These are phyloP conservation scores for Strobilomyces confusus DNA, from an alignment of 768 basidiomycete genomes.

Conservation along the genomic window DNA sequence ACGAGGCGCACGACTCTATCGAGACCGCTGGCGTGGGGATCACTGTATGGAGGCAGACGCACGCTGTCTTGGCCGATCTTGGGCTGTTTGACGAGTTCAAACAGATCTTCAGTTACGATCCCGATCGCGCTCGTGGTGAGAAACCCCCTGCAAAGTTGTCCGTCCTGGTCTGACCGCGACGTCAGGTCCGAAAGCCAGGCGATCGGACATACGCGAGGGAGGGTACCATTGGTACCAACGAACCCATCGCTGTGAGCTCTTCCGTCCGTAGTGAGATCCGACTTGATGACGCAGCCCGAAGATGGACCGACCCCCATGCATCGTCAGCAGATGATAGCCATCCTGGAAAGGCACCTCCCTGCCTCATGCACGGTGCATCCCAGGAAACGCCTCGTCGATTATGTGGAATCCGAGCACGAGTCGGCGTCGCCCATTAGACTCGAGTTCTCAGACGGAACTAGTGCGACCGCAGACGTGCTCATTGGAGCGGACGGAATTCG, in stretches of 20 bases:
- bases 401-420: conserved; percentile 1
- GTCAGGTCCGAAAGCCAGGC: conserved; percentile 4
- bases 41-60: conserved; percentile 44
- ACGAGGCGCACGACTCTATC: conserved; percentile 43
- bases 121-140: conserved; percentile 16
- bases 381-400: conserved; percentile 20
- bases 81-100: conserved; percentile 37
- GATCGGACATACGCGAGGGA: conserved; percentile 29
- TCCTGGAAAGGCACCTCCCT: conserved; percentile 18
- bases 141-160: not conserved
- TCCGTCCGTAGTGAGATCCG: not conserved
- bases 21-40: conserved; percentile 40
- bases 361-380: conserved; percentile 14
- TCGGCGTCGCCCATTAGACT: conserved; percentile 18
- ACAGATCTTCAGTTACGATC: conserved; percentile 10
- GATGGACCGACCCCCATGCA: conserved; percentile 15
- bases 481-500: conserved; percentile 46
- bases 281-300: not conserved
- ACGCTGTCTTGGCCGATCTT: conserved; percentile 40
- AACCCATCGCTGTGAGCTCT: conserved; percentile 16
- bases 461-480: conserved; percentile 37
- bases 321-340: conserved; percentile 20
- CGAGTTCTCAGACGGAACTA: conserved; percentile 13
- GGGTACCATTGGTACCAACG: conserved; percentile 31
- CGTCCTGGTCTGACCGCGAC: not conserved